Evolutionary conservation across 768 basidiomycete species (phyloP).

Genomic region (Cubamyces sp.): DNA sequence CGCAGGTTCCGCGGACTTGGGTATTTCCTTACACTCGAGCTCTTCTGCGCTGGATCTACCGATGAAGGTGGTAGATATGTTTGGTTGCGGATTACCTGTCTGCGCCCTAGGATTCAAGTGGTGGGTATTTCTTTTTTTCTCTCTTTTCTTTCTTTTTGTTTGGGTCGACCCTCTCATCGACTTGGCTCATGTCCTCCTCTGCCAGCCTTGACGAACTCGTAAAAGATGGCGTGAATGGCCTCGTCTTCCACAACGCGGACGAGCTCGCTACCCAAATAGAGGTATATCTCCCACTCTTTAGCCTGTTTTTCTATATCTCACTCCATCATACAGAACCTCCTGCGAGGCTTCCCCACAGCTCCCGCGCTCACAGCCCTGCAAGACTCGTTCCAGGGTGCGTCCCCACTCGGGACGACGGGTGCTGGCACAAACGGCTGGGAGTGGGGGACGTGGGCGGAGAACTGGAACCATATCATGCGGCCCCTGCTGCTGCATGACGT

Average conservation of each 20-base stretch:
- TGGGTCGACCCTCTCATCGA: too few relatives aligned
- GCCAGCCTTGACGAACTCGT: slow-evolving; percentile 85
- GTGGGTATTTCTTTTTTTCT: slow-evolving; percentile 46
- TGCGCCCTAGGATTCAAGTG: slow-evolving; percentile 87
- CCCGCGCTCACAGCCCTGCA: slow-evolving; percentile 54
- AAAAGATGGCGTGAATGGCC: slow-evolving; percentile 80
- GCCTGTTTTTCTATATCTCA: background rate
- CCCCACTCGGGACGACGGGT: slow-evolving; percentile 8
- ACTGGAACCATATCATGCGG: slow-evolving; percentile 73
- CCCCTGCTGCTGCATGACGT: slow-evolving; percentile 53
- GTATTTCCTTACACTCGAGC: slow-evolving; percentile 88
- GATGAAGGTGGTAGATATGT: slow-evolving; percentile 99
- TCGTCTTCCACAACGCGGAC: slow-evolving; percentile 67
- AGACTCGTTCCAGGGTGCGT: slow-evolving; percentile 45
- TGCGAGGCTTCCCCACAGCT: slow-evolving; percentile 64
- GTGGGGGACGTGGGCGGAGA: slow-evolving; percentile 85
- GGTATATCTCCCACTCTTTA: slow-evolving; percentile 43
- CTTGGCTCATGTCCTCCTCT: background rate
- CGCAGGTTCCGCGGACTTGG: slow-evolving; percentile 87
- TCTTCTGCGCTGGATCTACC: slow-evolving; percentile 91
- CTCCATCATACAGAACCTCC: slow-evolving; percentile 49
- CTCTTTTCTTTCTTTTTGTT: too few relatives aligned
- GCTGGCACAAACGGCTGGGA: slow-evolving; percentile 41
- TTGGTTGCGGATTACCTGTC: slow-evolving; percentile 94
- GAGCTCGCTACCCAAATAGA: slow-evolving; percentile 76